Evolutionary conservation across 352 stramenopile species (phyloP), one percentile per base, ranked within the genome.

Genomic region (Phytopythium litorale): DNA sequence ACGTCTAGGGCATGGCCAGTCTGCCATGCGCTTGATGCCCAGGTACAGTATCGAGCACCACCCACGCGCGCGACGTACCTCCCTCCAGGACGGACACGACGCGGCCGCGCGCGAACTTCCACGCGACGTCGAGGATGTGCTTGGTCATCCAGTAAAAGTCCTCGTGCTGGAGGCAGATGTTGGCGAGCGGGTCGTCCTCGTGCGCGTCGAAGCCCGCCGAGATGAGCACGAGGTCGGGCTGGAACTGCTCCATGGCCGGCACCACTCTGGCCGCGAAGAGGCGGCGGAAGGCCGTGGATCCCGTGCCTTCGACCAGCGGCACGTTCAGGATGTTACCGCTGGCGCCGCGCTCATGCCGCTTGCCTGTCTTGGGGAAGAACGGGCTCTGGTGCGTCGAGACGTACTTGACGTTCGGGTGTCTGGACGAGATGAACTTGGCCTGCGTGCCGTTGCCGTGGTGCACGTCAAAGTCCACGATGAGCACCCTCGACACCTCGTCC

Each of bases 401-500:
- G 62, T 87, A 88, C 4, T 85, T 64, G 33, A 85, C 45, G 32
- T 67, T 71, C 11, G 66, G 30, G 35, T 54, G 62, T 60, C 60
- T 60, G 15, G 81, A 68, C 32, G 43, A 56, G 16, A 68, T 43
- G 0, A 70, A 68, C 28, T 75, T 66, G 33, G 76, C 73, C 53
- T 87, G 80, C 2, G 89, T 96, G 18, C 88, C 88, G 62, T 97
- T 97, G 42, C 90, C 90, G 68, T 97, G 89, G 64, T 97, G 90
- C 33, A 89, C 73, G 63, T 91, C 87, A 35, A 91, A 80, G 58
- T 91, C 82, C n/a, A 91, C 65, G 65, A 91, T 88, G 12, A 73
- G 72, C 2, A 91, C 76, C 21, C 81, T 68, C 37, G 7, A 55
- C 30, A 89, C 38, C 25, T 78, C 61, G 53, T 49, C 38, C 62